These are phyloP conservation scores for Scenedesmus sp. DNA, from an alignment of 163 green algal genomes.

Conservation along the genomic window DNA sequence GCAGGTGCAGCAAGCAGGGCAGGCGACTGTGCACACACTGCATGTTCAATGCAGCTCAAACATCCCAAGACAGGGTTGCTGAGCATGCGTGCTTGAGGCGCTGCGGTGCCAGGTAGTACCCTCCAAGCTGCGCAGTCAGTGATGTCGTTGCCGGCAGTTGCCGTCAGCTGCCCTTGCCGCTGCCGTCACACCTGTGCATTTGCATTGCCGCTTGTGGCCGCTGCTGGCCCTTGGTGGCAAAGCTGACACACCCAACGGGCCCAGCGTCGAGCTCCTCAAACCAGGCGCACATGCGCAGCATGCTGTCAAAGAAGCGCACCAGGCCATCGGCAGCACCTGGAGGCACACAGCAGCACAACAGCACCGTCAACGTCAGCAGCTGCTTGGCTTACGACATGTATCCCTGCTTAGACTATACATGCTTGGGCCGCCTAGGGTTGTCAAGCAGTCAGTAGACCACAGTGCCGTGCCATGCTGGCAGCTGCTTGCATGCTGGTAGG, in stretches of 20 bases:
- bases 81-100: too few species aligned
- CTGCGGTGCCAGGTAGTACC: too few species aligned
- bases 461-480: neutral
- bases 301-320: slow-evolving; percentile 84
- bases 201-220: slow-evolving; percentile 19
- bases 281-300: slow-evolving; percentile 85
- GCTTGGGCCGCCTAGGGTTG: neutral
- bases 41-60: neutral
- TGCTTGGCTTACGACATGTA: neutral
- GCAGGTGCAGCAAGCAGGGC: neutral
- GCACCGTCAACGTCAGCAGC: neutral
- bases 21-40: too few species aligned
- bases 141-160: neutral
- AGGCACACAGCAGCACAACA: slow-evolving; percentile 65
- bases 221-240: slow-evolving; percentile 59
- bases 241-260: slow-evolving; percentile 73
- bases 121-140: too few species aligned
- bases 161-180: neutral
- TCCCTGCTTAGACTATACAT: neutral
- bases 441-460: too few species aligned
- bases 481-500: neutral
- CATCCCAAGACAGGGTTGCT: too few species aligned
- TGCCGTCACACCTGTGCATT: neutral
- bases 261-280: slow-evolving; percentile 87
- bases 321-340: slow-evolving; percentile 77